Evolutionary conservation across 805 yeast genomes (phyloP), one percentile per base, ranked within the genome.

Genomic region (Ogataea chonburiensis): DNA sequence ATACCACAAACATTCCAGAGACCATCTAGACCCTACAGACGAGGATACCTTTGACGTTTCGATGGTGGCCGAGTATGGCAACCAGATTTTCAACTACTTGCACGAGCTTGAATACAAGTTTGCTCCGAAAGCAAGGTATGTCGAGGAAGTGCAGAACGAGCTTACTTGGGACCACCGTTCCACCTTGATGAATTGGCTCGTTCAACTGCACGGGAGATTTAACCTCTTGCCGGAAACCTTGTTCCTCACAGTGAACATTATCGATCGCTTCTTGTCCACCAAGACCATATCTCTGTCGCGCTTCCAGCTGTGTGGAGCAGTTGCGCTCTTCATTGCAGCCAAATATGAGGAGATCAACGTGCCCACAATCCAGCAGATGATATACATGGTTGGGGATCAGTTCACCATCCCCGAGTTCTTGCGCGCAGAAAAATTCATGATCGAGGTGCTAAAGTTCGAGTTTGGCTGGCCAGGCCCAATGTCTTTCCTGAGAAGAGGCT

Each of bases 291-390:
- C 95, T 8, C 69, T 88, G 43, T 76, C 86, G 40, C 78, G 91
- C 56, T 83, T 93, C 54, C 98, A 93, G 64, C 72, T 93, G 43
- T 96, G 93, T 32, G 98, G 98, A 10, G 96, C 96, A 2, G 86
- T 93, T 4, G 75, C 89, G 15, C 64, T 88, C 37, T 85, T 87
- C 61, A 79, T 86, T 40, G 95, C 96, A 17, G 91, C 96, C n/a
- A 88, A 88, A 62, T 86, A 84, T 59, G 96, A 88, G 63, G 97
- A 88, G 62, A 91, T 89, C 17, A 81, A 79, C 54, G 74, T 86
- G 8, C 97, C 96, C n/a, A 80, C 89, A 17, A 80, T 88, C 19
- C 73, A 81, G 38, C 85, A 86, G 62, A 87, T 85, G 63, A 80
- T 93, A 7, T 83, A 82, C 56, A 84, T 86, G 53, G 83, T 94